A percentile compares a stretch with the other conserved stretches of the same genome.
Evolutionary conservation across 2,329 filamentous ascomycete species (phyloP).

Genomic region (Chaetothyriales sp.): DNA sequence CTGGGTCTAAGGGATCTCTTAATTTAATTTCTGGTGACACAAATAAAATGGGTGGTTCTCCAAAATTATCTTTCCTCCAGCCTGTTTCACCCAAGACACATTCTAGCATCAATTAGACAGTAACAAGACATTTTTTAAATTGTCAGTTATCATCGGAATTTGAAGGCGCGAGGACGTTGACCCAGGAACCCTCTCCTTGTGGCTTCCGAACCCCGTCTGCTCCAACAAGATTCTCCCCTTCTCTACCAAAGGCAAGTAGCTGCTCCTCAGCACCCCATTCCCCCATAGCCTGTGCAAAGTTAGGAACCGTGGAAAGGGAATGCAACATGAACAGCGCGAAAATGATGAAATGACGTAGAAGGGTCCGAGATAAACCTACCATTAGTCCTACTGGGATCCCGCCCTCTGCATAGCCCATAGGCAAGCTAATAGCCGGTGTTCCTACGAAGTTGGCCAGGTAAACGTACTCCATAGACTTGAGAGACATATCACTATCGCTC

Average conservation of each 20-base stretch:
- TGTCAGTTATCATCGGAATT: neutral
- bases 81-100: too few relatives aligned
- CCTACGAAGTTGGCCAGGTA: conserved; percentile 75
- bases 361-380: conserved; percentile 15
- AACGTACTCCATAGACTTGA: conserved; percentile 72
- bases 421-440: conserved; percentile 57
- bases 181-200: conserved; percentile 27
- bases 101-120: neutral
- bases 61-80: too few relatives aligned
- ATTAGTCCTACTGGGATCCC: conserved; percentile 39
- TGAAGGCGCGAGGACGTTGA: conserved; percentile 27
- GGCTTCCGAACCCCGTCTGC: conserved; percentile 27
- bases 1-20: conserved; percentile 22
- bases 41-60: too few relatives aligned
- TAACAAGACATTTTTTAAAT: too few relatives aligned
- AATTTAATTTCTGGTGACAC: neutral
- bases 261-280: conserved; percentile 40
- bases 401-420: conserved; percentile 50
- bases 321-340: neutral
- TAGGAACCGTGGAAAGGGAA: neutral
- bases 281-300: conserved; percentile 26
- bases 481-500: conserved; percentile 54
- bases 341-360: too few relatives aligned
- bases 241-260: conserved; percentile 35
- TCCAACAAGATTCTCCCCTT: conserved; percentile 21